Evolutionary conservation across 352 stramenopile species (phyloP), one percentile per base, ranked within the genome.

Genomic region (Thalassiosira mediterranea): DNA sequence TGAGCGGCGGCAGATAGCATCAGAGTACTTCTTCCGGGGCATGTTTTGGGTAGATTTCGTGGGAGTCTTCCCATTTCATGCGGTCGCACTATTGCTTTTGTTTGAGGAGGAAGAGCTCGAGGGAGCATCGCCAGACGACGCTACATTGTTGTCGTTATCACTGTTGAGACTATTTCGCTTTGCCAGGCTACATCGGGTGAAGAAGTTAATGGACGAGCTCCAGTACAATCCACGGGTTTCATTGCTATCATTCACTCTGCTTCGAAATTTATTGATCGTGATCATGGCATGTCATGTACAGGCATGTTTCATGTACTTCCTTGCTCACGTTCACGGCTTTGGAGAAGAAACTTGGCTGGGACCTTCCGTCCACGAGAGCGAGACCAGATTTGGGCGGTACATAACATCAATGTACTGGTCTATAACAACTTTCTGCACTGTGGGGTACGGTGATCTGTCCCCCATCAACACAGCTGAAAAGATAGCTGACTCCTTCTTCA

Each of bases 21-120:
- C 21, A 21, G 29, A 76, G 13, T 87, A 89, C 46, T 28, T 72
- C 0, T 28, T 72, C 0, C 38, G 37, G 21, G 38, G 26, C 5
- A 78, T 73, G 61, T 87, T 89, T 61, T 80, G 66, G 75, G 56
- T 87, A 4, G 82, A 89, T 71, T 29, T 83, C 11, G 42, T 83
- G 7, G 82, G 70, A 61, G 67, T 86, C 0, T 84, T 87, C 44
- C 82, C 82, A 5, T 89, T 89, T 57, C 37, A 76, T 17, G 42
- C 13, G 1, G 21, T 81, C 28, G 47, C 42, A 15, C n/a, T n/a
- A n/a, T n/a, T n/a, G n/a, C n/a, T n/a, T n/a, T 32, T 86, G 17
- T 21, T 31, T 29, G 38, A 77, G 4, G 23, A 57, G 48, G 42
- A 19, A 49, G 54, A 68, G 17, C 37, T 31, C 11, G 29, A 29